These are phyloP conservation scores for Ilex asprella DNA, from an alignment of 257 asterid genomes.

Conservation along the genomic window DNA sequence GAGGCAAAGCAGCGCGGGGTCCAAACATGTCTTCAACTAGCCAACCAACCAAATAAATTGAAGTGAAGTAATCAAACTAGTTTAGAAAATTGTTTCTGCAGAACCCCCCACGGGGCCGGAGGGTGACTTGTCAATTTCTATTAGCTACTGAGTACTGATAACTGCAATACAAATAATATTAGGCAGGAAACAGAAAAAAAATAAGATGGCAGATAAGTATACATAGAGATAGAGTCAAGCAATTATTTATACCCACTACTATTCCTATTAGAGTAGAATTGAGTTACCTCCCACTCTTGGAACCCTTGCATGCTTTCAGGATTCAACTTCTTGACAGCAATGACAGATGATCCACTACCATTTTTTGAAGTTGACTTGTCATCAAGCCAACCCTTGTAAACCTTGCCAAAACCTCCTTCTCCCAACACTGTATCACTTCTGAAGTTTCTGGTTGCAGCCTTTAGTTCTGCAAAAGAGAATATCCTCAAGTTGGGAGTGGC, in stretches of 20 bases:
- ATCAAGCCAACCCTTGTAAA: conserved; percentile 85
- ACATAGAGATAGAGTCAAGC: not conserved
- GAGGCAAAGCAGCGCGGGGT: no score
- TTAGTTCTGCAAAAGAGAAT: conserved; percentile 57
- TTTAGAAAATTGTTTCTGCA: no score
- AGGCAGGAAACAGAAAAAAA: no score
- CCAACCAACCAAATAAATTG: no score
- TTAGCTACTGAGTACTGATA: no score
- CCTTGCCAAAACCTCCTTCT: conserved; percentile 95
- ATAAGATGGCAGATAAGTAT: not conserved
- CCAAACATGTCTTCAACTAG: no score
- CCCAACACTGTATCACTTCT: conserved; percentile 68
- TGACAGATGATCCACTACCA: conserved; percentile 28
- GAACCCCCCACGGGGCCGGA: no score
- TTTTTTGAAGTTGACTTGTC: conserved; percentile 35
- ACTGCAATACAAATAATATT: no score
- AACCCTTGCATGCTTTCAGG: conserved; percentile 67
- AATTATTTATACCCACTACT: not conserved
- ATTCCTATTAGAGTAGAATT: not conserved
- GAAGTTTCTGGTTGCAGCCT: conserved; percentile 63
- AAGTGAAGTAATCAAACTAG: no score
- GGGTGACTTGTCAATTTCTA: no score
- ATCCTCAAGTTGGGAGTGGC: conserved; percentile 53
- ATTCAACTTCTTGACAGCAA: conserved; percentile 81
- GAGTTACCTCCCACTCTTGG: conserved; percentile 72